phyloP scores from a whole-genome alignment of 2,329 filamentous ascomycete species.

The Thermothelomyces thermophilus region DNA sequence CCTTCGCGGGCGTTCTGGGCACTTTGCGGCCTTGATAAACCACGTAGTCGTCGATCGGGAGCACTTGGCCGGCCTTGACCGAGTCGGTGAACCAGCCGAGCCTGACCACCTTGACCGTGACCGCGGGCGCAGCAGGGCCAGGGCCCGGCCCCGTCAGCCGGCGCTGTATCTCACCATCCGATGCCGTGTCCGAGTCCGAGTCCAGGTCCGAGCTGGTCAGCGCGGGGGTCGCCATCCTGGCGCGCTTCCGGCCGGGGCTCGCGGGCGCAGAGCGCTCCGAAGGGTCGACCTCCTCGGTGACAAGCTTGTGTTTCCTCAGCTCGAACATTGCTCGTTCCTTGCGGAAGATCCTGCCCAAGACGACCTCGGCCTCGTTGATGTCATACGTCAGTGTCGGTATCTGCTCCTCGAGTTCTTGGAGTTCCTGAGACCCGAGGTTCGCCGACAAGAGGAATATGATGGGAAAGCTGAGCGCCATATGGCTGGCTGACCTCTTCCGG shows the following conservation, averaged over 20 bases:
- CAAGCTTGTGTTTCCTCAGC: constrained; percentile 59
- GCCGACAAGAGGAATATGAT: constrained; percentile 67
- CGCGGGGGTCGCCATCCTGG: constrained; percentile 21
- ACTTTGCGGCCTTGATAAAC: constrained; percentile 46
- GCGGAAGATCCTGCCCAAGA: constrained; percentile 67
- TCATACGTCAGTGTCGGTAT: constrained; percentile 65
- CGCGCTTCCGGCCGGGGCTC: constrained; percentile 29
- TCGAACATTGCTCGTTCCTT: constrained; percentile 71
- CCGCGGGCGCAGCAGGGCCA: constrained; percentile 5
- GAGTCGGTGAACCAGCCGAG: constrained; percentile 54
- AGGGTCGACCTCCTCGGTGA: constrained; percentile 42
- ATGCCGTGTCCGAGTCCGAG: constrained; percentile 26
- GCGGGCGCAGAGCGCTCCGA: neutral
- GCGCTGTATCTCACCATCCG: constrained; percentile 23
- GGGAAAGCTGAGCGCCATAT: constrained; percentile 42
- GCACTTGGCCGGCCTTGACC: constrained; percentile 35
- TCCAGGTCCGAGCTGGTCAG: constrained; percentile 20
- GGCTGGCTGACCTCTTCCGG: constrained; percentile 3
- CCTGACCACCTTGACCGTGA: constrained; percentile 45
- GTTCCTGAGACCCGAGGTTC: constrained; percentile 57
- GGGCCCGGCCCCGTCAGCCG: constrained; percentile 13
- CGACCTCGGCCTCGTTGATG: constrained; percentile 61
- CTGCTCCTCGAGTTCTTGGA: constrained; percentile 57
- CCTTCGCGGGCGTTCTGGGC: constrained; percentile 8
- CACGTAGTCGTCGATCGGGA: constrained; percentile 46